Evolutionary conservation across 2,329 filamentous ascomycete genomes (phyloP).

Genomic region (Aureobasidium sp.): DNA sequence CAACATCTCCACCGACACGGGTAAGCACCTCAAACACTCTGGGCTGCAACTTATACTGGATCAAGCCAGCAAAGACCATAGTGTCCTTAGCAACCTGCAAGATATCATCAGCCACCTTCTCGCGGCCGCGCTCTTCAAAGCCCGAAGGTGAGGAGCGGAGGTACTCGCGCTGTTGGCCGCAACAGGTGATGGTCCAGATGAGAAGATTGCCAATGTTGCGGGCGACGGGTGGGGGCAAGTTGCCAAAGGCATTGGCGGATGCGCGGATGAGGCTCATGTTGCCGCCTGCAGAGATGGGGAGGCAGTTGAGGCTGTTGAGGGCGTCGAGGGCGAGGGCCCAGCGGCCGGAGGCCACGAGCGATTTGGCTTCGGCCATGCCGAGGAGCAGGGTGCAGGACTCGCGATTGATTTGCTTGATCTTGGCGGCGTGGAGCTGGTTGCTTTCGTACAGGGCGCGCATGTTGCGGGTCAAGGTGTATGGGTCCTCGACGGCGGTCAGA

Average conservation of each 20-base stretch:
- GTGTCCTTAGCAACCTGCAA: slow-evolving; percentile 79
- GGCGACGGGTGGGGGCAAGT: slow-evolving; percentile 71
- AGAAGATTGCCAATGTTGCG: slow-evolving; percentile 86
- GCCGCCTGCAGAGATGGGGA: slow-evolving; percentile 69
- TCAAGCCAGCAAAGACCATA: slow-evolving; percentile 88
- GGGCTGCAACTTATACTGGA: slow-evolving; percentile 82
- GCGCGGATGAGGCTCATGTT: slow-evolving; percentile 72
- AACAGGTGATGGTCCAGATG: slow-evolving; percentile 88
- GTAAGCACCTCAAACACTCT: slow-evolving; percentile 84
- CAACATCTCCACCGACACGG: slow-evolving; percentile 42
- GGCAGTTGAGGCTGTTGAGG: slow-evolving; percentile 50
- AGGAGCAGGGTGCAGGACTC: slow-evolving; percentile 54
- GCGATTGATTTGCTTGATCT: slow-evolving; percentile 52
- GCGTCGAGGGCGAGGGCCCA: slow-evolving; percentile 58
- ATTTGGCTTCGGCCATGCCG: slow-evolving; percentile 54
- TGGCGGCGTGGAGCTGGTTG: slow-evolving; percentile 54
- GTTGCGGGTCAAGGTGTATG: slow-evolving; percentile 54
- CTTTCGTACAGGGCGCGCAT: slow-evolving; percentile 57
- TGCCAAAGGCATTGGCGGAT: slow-evolving; percentile 73
- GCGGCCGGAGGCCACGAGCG: slow-evolving; percentile 49
- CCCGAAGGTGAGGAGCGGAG: slow-evolving; percentile 34
- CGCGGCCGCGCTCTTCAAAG: slow-evolving; percentile 14
- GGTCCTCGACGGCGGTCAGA: slow-evolving; percentile 61
- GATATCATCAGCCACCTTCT: slow-evolving; percentile 59
- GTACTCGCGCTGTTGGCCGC: slow-evolving; percentile 67